A percentile compares a stretch with the other conserved stretches of the same genome.
Conservation (phyloP, 106 monocot species). For the Dactylorhiza incarnata region DNA sequence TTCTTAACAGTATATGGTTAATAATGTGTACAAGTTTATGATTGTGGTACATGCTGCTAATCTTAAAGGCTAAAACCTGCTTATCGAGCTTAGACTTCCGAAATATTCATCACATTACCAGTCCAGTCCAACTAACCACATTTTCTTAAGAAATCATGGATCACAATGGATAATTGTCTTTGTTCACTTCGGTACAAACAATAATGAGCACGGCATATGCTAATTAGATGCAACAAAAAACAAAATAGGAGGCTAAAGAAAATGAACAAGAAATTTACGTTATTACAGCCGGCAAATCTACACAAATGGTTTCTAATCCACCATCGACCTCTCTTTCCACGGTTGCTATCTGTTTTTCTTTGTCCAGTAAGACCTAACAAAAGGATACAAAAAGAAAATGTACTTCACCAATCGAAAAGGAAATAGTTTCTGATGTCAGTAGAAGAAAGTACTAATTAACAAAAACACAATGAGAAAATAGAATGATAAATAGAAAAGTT, state of each 20-base stretch:
- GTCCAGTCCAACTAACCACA: no score
- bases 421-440: not conserved
- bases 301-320: conserved; percentile 72
- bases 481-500: not conserved
- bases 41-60: no score
- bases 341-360: conserved; percentile 71
- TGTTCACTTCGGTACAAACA: no score
- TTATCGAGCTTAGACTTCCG: no score
- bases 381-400: not conserved
- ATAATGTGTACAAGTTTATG: no score
- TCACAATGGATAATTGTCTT: no score
- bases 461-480: not conserved
- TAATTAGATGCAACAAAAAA: not conserved
- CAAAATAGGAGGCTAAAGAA: not conserved
- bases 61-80: no score
- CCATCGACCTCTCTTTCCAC: conserved; percentile 98
- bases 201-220: not conserved
- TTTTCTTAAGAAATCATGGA: no score
- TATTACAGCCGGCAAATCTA: conserved; percentile 90
- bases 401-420: not conserved
- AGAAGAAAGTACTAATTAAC: not conserved
- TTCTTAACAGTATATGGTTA: no score
- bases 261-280: conserved; percentile 51
- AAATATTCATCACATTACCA: no score
- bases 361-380: conserved; percentile 71